A percentile compares a stretch with the other conserved stretches of the same genome.
phyloP scores from a whole-genome alignment of 139 green algal genomes.

The Tetradesmus lagerheimii region DNA sequence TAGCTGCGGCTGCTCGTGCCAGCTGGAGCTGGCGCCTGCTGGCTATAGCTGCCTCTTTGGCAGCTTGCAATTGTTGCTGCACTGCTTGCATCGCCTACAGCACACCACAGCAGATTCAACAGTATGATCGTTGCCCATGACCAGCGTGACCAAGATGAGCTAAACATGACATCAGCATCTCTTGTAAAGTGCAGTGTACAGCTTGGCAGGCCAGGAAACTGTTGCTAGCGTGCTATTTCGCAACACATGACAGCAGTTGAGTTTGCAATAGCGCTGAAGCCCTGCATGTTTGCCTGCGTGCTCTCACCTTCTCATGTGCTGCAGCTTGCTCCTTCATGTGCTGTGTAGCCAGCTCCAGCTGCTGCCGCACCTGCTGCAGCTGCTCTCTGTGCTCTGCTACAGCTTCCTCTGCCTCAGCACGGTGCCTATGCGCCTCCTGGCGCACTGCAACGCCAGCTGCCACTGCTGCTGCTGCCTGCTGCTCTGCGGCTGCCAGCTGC shows the following conservation, averaged over 20 bases:
- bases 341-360: constrained; percentile 25
- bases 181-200: no score
- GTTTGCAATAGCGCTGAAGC: no score
- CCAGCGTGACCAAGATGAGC: no score
- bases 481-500: not conserved
- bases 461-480: constrained; percentile 36
- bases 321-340: not conserved
- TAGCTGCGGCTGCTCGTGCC: not conserved
- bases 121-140: no score
- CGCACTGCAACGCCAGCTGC: not conserved
- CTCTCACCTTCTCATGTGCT: constrained; percentile 7
- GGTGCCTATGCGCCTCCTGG: not conserved
- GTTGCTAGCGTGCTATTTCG: no score
- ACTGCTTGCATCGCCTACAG: not conserved
- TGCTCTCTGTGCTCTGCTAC: constrained; percentile 19
- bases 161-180: no score
- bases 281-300: not conserved
- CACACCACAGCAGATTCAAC: not conserved
- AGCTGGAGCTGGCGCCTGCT: constrained; percentile 23
- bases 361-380: constrained; percentile 17
- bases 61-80: constrained; percentile 19
- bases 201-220: no score
- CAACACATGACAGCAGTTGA: not conserved
- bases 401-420: constrained; percentile 14
- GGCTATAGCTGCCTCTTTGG: not conserved